These are phyloP conservation scores for Leptomonas pyrrhocoris DNA, from an alignment of 208 protist species.

Conservation along the genomic window DNA sequence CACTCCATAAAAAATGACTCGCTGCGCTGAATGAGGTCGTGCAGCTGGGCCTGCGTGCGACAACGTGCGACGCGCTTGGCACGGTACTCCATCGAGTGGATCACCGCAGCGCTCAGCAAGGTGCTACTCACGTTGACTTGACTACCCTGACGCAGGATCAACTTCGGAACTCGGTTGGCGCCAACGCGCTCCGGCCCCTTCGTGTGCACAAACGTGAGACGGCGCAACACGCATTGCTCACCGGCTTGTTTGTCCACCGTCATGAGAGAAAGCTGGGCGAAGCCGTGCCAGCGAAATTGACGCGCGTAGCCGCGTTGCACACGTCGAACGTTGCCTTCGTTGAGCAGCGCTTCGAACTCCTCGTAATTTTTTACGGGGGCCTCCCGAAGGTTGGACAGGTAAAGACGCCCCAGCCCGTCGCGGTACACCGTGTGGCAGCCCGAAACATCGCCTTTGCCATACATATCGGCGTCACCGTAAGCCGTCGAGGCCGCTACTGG, in stretches of 20 bases:
- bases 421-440: conserved; percentile 57
- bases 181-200: conserved; percentile 87
- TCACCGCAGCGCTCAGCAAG: conserved; percentile 76
- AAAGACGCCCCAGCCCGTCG: conserved; percentile 69
- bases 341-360: conserved; percentile 72
- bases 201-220: conserved; percentile 88
- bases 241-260: conserved; percentile 65
- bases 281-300: conserved; percentile 84
- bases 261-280: conserved; percentile 79
- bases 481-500: conserved; percentile 3
- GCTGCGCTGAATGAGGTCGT: conserved; percentile 77
- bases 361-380: conserved; percentile 60
- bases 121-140: conserved; percentile 87
- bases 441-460: conserved; percentile 10
- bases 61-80: conserved; percentile 42
- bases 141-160: conserved; percentile 53
- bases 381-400: conserved; percentile 71
- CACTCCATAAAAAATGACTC: conserved; percentile 93
- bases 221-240: conserved; percentile 64
- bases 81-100: conserved; percentile 87
- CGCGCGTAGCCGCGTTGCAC: conserved; percentile 59
- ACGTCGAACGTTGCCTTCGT: conserved; percentile 53
- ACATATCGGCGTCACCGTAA: conserved; percentile 8
- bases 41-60: conserved; percentile 53
- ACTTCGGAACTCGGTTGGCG: conserved; percentile 57